Conservation (phyloP, 2,329 filamentous ascomycete species). For the Pestalotiopsis fici region DNA sequence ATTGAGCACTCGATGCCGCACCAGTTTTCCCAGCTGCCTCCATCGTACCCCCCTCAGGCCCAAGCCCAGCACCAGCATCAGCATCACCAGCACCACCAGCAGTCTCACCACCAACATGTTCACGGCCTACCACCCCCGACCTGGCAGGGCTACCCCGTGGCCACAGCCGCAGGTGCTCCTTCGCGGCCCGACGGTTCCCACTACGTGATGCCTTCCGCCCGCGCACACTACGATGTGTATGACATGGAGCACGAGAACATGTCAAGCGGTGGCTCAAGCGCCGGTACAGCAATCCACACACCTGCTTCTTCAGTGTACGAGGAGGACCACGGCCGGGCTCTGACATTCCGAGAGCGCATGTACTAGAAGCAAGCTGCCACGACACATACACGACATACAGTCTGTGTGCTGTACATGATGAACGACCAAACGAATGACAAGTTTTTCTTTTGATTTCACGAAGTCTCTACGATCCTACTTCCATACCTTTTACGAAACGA, state of each 20-base stretch:
- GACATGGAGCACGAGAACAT: slow-evolving; percentile 44
- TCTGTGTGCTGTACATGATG: not conserved
- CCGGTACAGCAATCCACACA: slow-evolving; percentile 31
- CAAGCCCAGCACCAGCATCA: not conserved
- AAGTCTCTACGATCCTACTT: not conserved
- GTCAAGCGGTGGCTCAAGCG: slow-evolving; percentile 32
- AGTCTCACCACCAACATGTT: slow-evolving; percentile 17
- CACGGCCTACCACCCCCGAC: not conserved
- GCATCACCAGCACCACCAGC: slow-evolving; percentile 25
- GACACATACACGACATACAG: not conserved
- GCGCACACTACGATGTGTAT: slow-evolving; percentile 43
- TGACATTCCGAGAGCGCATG: slow-evolving; percentile 45
- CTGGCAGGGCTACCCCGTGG: not conserved
- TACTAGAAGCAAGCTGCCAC: slow-evolving; percentile 34
- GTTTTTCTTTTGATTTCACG: not conserved
- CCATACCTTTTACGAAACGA: not conserved
- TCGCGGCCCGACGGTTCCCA: slow-evolving; percentile 9
- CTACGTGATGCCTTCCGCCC: slow-evolving; percentile 20
- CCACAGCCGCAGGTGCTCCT: not conserved
- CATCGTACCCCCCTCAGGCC: slow-evolving; percentile 26
- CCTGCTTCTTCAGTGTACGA: slow-evolving; percentile 36
- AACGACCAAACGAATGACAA: not conserved
- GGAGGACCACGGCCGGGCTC: slow-evolving; percentile 40
- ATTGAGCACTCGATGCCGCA: slow-evolving; percentile 21
- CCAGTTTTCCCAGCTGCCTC: slow-evolving; percentile 29